Base-by-base conservation (phyloP, 1,284 basidiomycete genomes). In the Puccinia polysora region DNA sequence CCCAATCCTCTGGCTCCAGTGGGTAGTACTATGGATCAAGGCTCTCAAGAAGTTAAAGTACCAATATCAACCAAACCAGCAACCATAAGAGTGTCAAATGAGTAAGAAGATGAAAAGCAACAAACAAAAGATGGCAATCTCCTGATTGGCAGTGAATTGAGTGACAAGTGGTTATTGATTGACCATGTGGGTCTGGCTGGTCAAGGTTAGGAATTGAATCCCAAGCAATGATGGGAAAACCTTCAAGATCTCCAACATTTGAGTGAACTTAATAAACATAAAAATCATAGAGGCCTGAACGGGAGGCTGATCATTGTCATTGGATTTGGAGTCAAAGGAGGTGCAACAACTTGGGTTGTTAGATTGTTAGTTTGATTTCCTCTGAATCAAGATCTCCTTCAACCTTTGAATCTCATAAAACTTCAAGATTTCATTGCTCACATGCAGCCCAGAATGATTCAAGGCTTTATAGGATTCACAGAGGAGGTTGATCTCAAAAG, bases 111-210 rank as follows among this genome's bases (percentile, higher is more conserved):
- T 2, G 2, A 1, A 1, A 8, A 18, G 0, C 0, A 4, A 71
- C 76, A 36, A 28, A 77, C 76, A 82, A 81, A 98, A 98, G 34
- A 96, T 88, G 23, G 88, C 85, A 77, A 99, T 97, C n/a, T 85
- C 84, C 30, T 87, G 84, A 78, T 97, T 90, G 76, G 94, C 89
- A n/a, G 90, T 94, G 80, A 97, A 98, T 79, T 97, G 89, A 78
- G 98, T 96, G 0, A 98, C 95, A 2, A 98, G 81, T 6, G 88
- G 86, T 80, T 98, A 96, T 18, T 96, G 86, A 68, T 93, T 88
- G 77, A 94, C 92, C 20, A 98, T 96, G 53, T 90, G 86, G 0
- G 96, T 99, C 65, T 89, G 88, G 0, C 96, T 96, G 0, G 96
- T 97, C 65, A 99, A 84, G n/a, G 95, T 82, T 36, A 92, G 84